Percentiles rank a stretch among this genome's conserved stretches.
Conservation (phyloP, 1,284 basidiomycete genomes). For the Irpex sp. region DNA sequence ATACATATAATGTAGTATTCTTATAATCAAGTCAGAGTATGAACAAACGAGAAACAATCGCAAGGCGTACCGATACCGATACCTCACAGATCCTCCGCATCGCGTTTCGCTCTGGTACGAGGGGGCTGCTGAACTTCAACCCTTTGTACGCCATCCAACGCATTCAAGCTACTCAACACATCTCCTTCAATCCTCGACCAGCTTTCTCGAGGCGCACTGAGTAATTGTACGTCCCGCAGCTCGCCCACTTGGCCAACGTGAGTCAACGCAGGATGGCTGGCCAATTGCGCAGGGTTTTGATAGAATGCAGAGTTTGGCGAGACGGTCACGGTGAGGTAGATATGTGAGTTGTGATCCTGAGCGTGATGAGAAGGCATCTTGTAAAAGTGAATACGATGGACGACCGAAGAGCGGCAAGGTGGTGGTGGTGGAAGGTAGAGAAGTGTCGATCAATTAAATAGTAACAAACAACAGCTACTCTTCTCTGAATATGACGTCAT, state of each 20-base stretch:
- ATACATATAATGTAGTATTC: too few relatives aligned
- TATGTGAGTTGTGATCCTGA: slow-evolving; percentile 22
- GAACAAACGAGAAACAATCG: too few relatives aligned
- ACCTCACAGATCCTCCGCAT: slow-evolving; percentile 17
- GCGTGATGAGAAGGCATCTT: slow-evolving; percentile 18
- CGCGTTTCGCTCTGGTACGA: slow-evolving; percentile 21
- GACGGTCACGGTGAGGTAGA: slow-evolving; percentile 27
- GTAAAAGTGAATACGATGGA: background rate
- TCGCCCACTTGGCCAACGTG: slow-evolving; percentile 26
- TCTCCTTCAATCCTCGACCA: slow-evolving; percentile 22
- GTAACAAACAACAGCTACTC: too few relatives aligned
- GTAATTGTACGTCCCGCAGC: slow-evolving; percentile 27
- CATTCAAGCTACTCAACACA: slow-evolving; percentile 19
- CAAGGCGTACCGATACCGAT: background rate
- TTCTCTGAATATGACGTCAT: too few relatives aligned
- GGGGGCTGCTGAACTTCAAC: slow-evolving; percentile 28
- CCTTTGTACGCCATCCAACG: slow-evolving; percentile 21
- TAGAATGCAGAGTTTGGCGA: slow-evolving; percentile 20
- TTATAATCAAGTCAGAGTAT: too few relatives aligned
- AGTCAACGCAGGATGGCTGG: slow-evolving; percentile 22
- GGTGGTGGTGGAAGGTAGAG: background rate
- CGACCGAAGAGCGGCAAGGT: background rate
- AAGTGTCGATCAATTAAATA: too few relatives aligned
- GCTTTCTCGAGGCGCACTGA: slow-evolving; percentile 22
- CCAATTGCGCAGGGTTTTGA: slow-evolving; percentile 19